phyloP scores from a whole-genome alignment of 2,329 filamentous ascomycete species.

The Bisporella sp. region DNA sequence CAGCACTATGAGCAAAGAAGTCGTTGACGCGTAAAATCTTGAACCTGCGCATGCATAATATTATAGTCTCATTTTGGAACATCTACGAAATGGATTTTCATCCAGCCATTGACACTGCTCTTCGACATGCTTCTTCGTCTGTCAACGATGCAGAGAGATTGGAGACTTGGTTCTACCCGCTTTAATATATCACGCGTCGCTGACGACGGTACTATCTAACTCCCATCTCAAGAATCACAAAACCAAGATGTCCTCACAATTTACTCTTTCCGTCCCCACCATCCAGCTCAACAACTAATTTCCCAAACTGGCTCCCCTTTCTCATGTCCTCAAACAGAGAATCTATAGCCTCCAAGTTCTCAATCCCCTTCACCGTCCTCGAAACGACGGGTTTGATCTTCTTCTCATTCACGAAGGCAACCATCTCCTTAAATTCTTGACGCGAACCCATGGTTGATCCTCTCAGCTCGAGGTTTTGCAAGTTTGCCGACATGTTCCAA shows the following conservation, averaged over 20 bases:
- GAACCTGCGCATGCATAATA: too few species aligned
- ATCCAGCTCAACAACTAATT: conserved; percentile 71
- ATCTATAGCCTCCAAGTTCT: conserved; percentile 73
- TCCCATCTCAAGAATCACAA: too few species aligned
- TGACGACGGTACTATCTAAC: too few species aligned
- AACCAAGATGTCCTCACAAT: conserved; percentile 7
- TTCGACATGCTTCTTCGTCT: too few species aligned
- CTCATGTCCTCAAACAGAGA: conserved; percentile 84
- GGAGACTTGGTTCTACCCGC: too few species aligned
- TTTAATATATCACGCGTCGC: too few species aligned
- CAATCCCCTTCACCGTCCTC: conserved; percentile 63
- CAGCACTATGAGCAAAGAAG: too few species aligned
- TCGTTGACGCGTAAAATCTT: too few species aligned
- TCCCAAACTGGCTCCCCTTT: conserved; percentile 80
- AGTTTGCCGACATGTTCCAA: conserved; percentile 74
- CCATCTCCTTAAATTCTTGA: conserved; percentile 86
- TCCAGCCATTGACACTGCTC: too few species aligned
- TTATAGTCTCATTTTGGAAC: too few species aligned
- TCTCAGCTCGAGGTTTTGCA: conserved; percentile 81
- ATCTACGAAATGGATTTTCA: too few species aligned
- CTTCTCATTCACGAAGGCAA: conserved; percentile 69
- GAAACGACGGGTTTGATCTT: conserved; percentile 74
- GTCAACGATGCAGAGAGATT: too few species aligned
- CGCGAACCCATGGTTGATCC: conserved; percentile 89
- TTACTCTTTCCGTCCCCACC: conserved; percentile 11